phyloP scores from a whole-genome alignment of 2,329 filamentous ascomycete genomes.

The Fusarium dimerum region DNA sequence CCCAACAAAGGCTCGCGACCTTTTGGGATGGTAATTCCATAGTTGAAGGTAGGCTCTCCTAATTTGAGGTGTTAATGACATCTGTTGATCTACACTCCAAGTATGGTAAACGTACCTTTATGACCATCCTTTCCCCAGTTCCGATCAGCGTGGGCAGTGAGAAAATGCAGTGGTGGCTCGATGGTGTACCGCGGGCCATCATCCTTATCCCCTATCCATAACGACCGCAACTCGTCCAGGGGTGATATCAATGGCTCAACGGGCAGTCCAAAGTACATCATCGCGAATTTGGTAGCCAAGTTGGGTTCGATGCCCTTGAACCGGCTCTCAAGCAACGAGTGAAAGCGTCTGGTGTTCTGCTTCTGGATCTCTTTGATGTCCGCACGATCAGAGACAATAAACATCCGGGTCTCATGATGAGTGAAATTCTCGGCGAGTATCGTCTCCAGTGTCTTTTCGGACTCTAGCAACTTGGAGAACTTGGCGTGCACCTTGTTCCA shows the following conservation, averaged over 20 bases:
- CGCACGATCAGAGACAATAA: slow-evolving; percentile 30
- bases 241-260: slow-evolving; percentile 38
- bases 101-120: slow-evolving; percentile 14
- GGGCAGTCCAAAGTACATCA: slow-evolving; percentile 50
- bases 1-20: slow-evolving; percentile 3
- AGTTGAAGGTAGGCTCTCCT: slow-evolving; percentile 11
- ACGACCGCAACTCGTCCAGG: slow-evolving; percentile 27
- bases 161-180: slow-evolving; percentile 34
- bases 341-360: slow-evolving; percentile 32
- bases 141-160: slow-evolving; percentile 31
- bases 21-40: slow-evolving; percentile 5
- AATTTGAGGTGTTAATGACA: slow-evolving; percentile 2
- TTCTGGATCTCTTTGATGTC: slow-evolving; percentile 36
- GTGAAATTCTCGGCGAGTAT: slow-evolving; percentile 39
- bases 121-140: slow-evolving; percentile 32
- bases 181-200: slow-evolving; percentile 15
- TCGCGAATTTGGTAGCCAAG: slow-evolving; percentile 44
- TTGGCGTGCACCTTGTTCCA: slow-evolving; percentile 30
- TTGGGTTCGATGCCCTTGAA: slow-evolving; percentile 32
- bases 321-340: slow-evolving; percentile 29
- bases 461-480: slow-evolving; percentile 32
- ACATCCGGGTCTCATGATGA: slow-evolving; percentile 33
- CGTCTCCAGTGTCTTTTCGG: slow-evolving; percentile 25
- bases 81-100: rapidly evolving
- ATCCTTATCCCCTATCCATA: slow-evolving; percentile 15